These are phyloP conservation scores for Colletotrichum sp. DNA, from an alignment of 2,329 filamentous ascomycete genomes.

Conservation along the genomic window DNA sequence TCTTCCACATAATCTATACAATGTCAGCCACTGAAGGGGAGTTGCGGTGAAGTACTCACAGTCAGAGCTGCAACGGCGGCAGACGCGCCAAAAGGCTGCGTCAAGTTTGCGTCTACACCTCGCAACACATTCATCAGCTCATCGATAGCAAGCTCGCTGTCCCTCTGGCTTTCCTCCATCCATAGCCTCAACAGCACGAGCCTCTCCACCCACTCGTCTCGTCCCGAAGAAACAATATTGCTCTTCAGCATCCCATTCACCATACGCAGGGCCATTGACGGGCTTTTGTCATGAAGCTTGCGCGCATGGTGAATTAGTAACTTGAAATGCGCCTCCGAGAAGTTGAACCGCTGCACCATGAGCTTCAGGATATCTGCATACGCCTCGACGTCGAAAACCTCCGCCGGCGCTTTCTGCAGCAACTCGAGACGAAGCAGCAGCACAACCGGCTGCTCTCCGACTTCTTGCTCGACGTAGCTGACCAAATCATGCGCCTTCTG, in stretches of 20 bases:
- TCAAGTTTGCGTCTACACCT: constrained; percentile 47
- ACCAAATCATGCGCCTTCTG: constrained; percentile 63
- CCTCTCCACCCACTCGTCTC: constrained; percentile 71
- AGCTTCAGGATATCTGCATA: constrained; percentile 61
- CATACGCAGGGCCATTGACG: constrained; percentile 50
- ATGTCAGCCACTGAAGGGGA: constrained; percentile 12
- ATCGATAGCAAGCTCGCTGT: constrained; percentile 31
- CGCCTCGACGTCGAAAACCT: constrained; percentile 51
- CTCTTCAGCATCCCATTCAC: constrained; percentile 69
- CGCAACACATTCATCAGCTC: constrained; percentile 28
- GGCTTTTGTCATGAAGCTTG: constrained; percentile 63
- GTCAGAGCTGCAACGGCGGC: constrained; percentile 73
- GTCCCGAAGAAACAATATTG: constrained; percentile 52
- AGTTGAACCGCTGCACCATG: constrained; percentile 65
- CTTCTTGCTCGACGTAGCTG: constrained; percentile 64
- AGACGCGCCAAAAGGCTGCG: constrained; percentile 57
- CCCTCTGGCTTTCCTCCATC: constrained; percentile 59
- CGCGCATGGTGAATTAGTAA: constrained; percentile 72
- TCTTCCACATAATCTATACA: constrained; percentile 79
- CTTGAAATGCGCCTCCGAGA: constrained; percentile 69
- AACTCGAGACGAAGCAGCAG: constrained; percentile 73
- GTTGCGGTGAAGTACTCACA: constrained; percentile 42
- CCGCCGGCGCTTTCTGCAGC: constrained; percentile 53
- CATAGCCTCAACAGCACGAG: constrained; percentile 71
- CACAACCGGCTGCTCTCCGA: constrained; percentile 69